Evolutionary conservation across 75 land plant genomes (phyloP).

Genomic region (Isoetes taiwanensis): DNA sequence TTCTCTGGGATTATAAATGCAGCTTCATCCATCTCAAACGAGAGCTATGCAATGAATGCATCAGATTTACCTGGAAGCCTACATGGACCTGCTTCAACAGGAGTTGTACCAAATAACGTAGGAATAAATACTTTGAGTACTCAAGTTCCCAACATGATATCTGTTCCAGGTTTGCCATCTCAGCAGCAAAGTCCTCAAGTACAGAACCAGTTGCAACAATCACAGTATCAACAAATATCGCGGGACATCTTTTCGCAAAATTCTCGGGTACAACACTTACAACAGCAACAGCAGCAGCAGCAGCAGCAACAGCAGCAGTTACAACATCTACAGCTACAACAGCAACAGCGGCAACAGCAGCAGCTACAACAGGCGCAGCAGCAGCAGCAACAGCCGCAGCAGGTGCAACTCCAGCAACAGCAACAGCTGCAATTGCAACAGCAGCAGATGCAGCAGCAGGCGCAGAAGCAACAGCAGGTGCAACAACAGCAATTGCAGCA

Average conservation of each 20-base stretch:
- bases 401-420: slow-evolving; percentile 18
- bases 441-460: slow-evolving; percentile 15
- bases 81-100: slow-evolving; percentile 34
- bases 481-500: slow-evolving; percentile 4
- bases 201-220: slow-evolving; percentile 15
- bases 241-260: too few relatives aligned
- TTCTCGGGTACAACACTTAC: too few relatives aligned
- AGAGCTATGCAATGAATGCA: slow-evolving; percentile 43
- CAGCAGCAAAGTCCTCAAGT: slow-evolving; percentile 25
- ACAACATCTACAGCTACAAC: slow-evolving; percentile 31
- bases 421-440: slow-evolving; percentile 25
- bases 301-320: slow-evolving; percentile 24
- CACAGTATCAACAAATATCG: too few relatives aligned
- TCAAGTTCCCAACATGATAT: slow-evolving; percentile 35
- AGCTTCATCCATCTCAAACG: too few relatives aligned
- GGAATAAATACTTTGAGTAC: slow-evolving; percentile 21
- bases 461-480: slow-evolving; percentile 13
- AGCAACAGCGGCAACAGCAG: slow-evolving; percentile 19
- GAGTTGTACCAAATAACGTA: slow-evolving; percentile 29
- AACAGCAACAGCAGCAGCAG: slow-evolving; percentile 30
- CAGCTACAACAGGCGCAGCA: background rate
- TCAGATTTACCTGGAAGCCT: slow-evolving; percentile 42
- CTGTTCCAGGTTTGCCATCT: slow-evolving; percentile 29
- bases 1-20: too few relatives aligned
- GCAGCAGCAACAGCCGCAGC: background rate